A percentile compares a stretch with the other conserved stretches of the same genome.
phyloP scores from a whole-genome alignment of 1,139 yeast species.

The Suhomyces bolitotheri region DNA sequence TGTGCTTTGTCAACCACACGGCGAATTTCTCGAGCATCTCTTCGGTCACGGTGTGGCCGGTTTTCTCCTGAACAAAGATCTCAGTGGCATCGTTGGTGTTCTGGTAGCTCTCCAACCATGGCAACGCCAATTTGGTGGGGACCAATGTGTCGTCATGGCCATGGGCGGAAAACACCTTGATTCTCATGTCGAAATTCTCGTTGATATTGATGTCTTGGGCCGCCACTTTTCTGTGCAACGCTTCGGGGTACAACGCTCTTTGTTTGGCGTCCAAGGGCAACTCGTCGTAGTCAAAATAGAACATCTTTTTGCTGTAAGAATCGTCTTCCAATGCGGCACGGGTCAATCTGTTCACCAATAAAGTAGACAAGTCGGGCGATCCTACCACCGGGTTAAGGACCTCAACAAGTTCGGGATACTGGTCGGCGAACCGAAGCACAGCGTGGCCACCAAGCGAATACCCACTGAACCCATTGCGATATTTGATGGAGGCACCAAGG shows the following conservation, averaged over 20 bases:
- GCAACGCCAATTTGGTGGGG: slow-evolving; percentile 34
- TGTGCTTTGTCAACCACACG: slow-evolving; percentile 31
- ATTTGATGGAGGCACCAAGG: slow-evolving; percentile 23
- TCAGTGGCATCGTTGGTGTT: slow-evolving; percentile 30
- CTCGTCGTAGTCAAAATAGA: slow-evolving; percentile 39
- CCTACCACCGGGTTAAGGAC: slow-evolving; percentile 52
- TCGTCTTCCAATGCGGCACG: slow-evolving; percentile 18
- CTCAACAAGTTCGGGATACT: slow-evolving; percentile 39
- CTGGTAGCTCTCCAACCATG: slow-evolving; percentile 37
- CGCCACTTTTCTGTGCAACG: slow-evolving; percentile 36
- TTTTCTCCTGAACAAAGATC: slow-evolving; percentile 31
- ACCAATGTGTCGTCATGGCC: slow-evolving; percentile 41
- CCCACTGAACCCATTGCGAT: slow-evolving; percentile 48
- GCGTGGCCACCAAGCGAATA: slow-evolving; percentile 65
- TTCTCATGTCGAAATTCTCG: slow-evolving; percentile 37
- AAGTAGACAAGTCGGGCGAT: slow-evolving; percentile 43
- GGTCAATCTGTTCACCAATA: slow-evolving; percentile 42
- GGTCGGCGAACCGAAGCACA: slow-evolving; percentile 47
- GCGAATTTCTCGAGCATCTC: slow-evolving; percentile 39
- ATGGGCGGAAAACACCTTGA: slow-evolving; percentile 40
- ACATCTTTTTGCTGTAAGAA: slow-evolving; percentile 29
- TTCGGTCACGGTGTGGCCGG: slow-evolving; percentile 37
- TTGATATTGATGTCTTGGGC: slow-evolving; percentile 33
- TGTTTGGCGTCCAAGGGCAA: slow-evolving; percentile 32
- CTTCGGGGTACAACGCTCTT: slow-evolving; percentile 33